Percentiles rank a stretch among this genome's conserved stretches.
Conservation (phyloP, 2,329 filamentous ascomycete species). For the Grosmannia clavigera region DNA sequence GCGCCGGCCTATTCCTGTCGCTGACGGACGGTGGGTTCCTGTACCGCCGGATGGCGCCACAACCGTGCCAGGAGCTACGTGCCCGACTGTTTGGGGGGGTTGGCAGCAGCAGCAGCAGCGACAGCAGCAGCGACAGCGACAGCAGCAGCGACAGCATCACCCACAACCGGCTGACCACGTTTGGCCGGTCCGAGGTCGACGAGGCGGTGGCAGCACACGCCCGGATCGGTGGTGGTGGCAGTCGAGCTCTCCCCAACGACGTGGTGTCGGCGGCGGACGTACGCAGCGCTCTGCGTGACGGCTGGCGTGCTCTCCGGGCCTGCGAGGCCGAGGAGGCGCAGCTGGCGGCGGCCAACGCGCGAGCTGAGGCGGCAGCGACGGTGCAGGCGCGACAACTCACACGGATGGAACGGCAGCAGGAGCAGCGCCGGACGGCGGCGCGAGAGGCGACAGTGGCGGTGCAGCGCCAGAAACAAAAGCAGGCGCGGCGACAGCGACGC, state of each 20-base stretch:
- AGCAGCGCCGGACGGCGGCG: not conserved
- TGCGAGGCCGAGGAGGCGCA: not conserved
- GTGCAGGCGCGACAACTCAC: not conserved
- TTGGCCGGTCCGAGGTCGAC: no score
- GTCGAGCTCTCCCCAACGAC: not conserved
- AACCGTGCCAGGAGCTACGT: slow-evolving; percentile 14
- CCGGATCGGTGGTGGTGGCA: no score
- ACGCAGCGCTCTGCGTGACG: slow-evolving; percentile 1
- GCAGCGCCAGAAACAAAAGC: not conserved
- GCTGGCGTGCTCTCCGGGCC: slow-evolving; percentile 1
- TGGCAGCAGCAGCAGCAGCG: no score
- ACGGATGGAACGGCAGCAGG: no score
- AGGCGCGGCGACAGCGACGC: not conserved
- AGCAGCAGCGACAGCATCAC: no score
- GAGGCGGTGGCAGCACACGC: no score
- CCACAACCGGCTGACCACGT: no score
- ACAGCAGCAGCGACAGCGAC: no score
- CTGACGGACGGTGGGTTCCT: slow-evolving; percentile 13
- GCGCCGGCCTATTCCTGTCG: slow-evolving; percentile 11
- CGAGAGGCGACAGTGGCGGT: not conserved
- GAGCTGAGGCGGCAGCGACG: not conserved
- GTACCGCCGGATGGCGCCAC: slow-evolving; percentile 22
- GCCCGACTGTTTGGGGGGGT: not conserved
- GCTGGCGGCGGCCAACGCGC: not conserved
- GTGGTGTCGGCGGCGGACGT: not conserved